phyloP scores from a whole-genome alignment of 129 eudicot genomes.

The Centrapalus pauciflorus region DNA sequence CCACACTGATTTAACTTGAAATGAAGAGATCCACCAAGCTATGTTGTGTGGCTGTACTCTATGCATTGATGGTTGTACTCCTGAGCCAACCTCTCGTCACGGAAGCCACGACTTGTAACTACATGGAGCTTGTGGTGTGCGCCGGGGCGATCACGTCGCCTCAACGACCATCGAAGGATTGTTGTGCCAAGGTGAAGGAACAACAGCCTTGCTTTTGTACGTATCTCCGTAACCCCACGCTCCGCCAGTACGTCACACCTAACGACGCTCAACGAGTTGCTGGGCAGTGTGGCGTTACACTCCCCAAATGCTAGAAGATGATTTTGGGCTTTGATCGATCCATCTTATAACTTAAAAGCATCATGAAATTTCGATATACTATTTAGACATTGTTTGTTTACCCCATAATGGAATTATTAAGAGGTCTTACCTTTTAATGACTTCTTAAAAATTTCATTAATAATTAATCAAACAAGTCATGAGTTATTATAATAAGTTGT shows the following conservation, averaged over 20 bases:
- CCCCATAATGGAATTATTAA: no score
- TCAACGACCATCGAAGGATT: conserved; percentile 17
- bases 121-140: conserved; percentile 23
- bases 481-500: no score
- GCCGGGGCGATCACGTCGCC: conserved; percentile 27
- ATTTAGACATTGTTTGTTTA: no score
- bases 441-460: no score
- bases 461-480: no score
- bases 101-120: conserved; percentile 17
- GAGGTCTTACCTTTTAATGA: no score
- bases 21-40: conserved; percentile 14
- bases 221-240: conserved; percentile 18
- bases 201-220: conserved; percentile 19
- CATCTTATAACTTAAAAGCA: no score
- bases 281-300: conserved; percentile 8
- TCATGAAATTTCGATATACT: neutral
- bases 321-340: neutral
- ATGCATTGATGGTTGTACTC: conserved; percentile 15
- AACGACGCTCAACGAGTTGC: conserved; percentile 28
- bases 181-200: conserved; percentile 23
- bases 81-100: conserved; percentile 2
- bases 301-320: conserved; percentile 18
- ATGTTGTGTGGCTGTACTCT: conserved; percentile 11
- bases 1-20: neutral
- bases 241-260: conserved; percentile 27